These are phyloP conservation scores for Alternaria sp. DNA, from an alignment of 2,329 filamentous ascomycete species.

Conservation along the genomic window DNA sequence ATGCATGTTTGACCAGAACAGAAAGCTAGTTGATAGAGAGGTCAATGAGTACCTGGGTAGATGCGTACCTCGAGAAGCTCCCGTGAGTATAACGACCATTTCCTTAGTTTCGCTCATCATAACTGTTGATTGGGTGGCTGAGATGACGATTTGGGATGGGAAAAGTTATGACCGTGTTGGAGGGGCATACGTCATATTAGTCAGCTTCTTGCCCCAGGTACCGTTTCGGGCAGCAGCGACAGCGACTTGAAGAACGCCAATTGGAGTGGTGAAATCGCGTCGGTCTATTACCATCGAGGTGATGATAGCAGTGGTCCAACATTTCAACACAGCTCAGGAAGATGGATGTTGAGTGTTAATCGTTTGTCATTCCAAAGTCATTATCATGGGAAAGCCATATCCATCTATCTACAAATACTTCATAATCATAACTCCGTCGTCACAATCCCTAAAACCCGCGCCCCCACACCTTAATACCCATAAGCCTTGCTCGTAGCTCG, in stretches of 20 bases:
- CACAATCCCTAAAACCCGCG: neutral
- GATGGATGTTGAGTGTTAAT: neutral
- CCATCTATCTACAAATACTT: constrained; percentile 9
- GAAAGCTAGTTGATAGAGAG: neutral
- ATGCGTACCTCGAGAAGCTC: constrained; percentile 64
- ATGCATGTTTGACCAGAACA: neutral
- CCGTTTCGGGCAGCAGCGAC: too few relatives aligned
- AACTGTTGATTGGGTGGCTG: neutral
- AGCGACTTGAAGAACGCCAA: too few relatives aligned
- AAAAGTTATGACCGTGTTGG: neutral
- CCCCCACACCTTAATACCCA: neutral
- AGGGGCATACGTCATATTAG: constrained; percentile 19
- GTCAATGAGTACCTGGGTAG: neutral
- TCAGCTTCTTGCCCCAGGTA: constrained; percentile 1
- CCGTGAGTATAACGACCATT: constrained; percentile 62
- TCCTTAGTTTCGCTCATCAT: constrained; percentile 35
- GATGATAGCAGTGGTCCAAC: too few relatives aligned
- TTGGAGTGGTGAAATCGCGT: too few relatives aligned
- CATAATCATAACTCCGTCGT: neutral
- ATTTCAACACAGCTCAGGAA: too few relatives aligned
- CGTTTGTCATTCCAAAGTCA: neutral
- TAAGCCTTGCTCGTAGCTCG: neutral
- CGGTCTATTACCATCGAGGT: too few relatives aligned
- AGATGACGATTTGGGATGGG: neutral
- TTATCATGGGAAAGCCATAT: neutral